A percentile compares a stretch with the other conserved stretches of the same genome.
These are phyloP conservation scores for Aureobasidium sp. DNA, from an alignment of 2,329 filamentous ascomycete species.

Conservation along the genomic window DNA sequence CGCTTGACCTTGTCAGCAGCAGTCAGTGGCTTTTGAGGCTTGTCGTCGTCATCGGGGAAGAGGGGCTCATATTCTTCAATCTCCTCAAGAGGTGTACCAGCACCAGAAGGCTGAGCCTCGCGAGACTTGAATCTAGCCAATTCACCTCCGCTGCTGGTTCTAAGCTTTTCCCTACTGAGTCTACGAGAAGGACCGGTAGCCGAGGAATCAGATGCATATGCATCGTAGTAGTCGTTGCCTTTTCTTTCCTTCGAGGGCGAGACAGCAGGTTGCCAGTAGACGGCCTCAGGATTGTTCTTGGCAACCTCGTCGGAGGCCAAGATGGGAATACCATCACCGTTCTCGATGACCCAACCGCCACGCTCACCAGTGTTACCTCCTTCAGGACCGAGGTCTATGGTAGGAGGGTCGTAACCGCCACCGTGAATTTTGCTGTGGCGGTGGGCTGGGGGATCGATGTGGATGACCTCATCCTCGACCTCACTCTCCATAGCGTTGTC, in stretches of 20 bases:
- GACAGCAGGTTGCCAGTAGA: conserved; percentile 69
- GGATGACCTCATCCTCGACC: conserved; percentile 57
- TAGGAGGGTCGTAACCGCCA: conserved; percentile 46
- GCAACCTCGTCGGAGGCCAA: conserved; percentile 80
- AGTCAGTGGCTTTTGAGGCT: conserved; percentile 47
- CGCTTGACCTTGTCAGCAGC: conserved; percentile 50
- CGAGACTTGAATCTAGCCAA: conserved; percentile 49
- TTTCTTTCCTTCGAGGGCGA: conserved; percentile 63
- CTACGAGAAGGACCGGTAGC: conserved; percentile 40
- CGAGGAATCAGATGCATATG: conserved; percentile 37
- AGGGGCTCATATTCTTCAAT: conserved; percentile 93
- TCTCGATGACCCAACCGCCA: conserved; percentile 50
- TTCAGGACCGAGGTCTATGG: conserved; percentile 44
- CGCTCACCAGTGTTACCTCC: conserved; percentile 39
- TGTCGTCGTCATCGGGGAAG: conserved; percentile 67
- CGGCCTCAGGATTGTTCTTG: conserved; percentile 66
- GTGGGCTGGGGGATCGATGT: conserved; percentile 62
- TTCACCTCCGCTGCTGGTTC: conserved; percentile 47
- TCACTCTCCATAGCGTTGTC: conserved; percentile 35
- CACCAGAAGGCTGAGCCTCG: conserved; percentile 42
- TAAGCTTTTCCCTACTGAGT: conserved; percentile 53
- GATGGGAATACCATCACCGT: conserved; percentile 67
- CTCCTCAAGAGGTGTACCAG: conserved; percentile 68
- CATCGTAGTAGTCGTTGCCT: conserved; percentile 46
- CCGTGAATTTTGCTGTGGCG: conserved; percentile 38